A percentile compares a stretch with the other conserved stretches of the same genome.
Conservation (phyloP, 331 rosid species). For the Quercus phellos region DNA sequence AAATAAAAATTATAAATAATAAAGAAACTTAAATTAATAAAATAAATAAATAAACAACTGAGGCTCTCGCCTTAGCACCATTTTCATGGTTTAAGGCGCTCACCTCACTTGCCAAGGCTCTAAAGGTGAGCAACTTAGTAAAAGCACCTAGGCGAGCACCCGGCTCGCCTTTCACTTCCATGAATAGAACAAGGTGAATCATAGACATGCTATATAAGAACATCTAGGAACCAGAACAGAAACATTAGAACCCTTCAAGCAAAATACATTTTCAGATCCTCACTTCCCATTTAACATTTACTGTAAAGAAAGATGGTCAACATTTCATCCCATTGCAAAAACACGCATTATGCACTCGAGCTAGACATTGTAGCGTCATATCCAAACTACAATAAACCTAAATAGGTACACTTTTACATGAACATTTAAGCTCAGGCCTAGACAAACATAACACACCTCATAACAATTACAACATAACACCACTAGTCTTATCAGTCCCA, state of each 20-base stretch:
- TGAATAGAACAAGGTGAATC: neutral
- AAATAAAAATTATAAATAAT: neutral
- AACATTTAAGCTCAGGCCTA: neutral
- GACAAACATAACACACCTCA: neutral
- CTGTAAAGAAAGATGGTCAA: neutral
- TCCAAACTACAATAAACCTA: neutral
- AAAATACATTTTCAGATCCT: neutral
- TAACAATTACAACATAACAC: neutral
- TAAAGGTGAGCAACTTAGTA: too few relatives aligned
- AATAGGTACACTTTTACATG: neutral
- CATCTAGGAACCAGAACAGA: too few relatives aligned
- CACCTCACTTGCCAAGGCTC: too few relatives aligned
- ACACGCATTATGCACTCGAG: neutral
- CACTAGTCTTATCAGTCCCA: neutral
- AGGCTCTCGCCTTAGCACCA: too few relatives aligned
- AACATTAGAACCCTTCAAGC: neutral
- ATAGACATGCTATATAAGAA: neutral
- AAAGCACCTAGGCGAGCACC: too few relatives aligned
- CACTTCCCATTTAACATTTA: neutral
- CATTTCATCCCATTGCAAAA: neutral
- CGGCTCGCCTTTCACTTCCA: too few relatives aligned
- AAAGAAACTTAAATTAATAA: neutral
- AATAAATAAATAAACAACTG: too few relatives aligned
- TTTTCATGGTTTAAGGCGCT: too few relatives aligned
- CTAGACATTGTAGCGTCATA: neutral